Evolutionary conservation across 768 basidiomycete species (phyloP), one percentile per base, ranked within the genome.

Genomic region (Tulasnella sp.): DNA sequence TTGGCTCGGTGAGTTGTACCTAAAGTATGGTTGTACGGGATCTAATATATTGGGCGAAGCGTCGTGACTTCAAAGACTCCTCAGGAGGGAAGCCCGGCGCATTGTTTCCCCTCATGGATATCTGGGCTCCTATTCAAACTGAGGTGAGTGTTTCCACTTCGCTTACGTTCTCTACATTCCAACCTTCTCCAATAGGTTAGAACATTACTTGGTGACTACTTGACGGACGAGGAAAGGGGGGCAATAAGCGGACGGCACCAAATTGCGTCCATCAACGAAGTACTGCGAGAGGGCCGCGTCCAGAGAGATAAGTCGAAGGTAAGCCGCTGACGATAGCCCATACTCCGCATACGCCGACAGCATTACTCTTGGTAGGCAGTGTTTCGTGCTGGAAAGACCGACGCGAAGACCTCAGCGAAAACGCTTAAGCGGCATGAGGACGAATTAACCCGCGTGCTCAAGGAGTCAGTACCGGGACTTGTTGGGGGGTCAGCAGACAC

Each of bases 301-400:
- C 88, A 87, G 37, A 89, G 96, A 80, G 96, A 98, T 83, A 93
- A 88, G 85, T 87, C 90, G 75, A 97, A 96, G 89, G 96, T 95
- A 73, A 48, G 86, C 82, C 28, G 6, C 14, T 22, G 11, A 3
- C 50, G 28, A 14, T 28, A 37, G 12, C 34, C 46, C 48, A 54
- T 69, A 50, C 77, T 46, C 11, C 44, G 60, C 28, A 24, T 18
- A 22, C 34, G 22, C 64, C 16, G n/a, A 44, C 77, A 31, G 24
- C 1, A 31, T 74, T 22, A 28, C 22, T 1, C 31, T 77, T 28
- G 74, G 24, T 37, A 12, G 84, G 98, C 96, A 88, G 91, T 76
- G 89, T 97, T 72, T 99, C 98, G 88, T 92, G 95, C 76, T 97
- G 90, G 91, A 46, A 97, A 99, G 82, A 96, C 96, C 24, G 96